phyloP scores from a whole-genome alignment of 495 filamentous ascomycete genomes.

The Hypoxylon cercidicola region DNA sequence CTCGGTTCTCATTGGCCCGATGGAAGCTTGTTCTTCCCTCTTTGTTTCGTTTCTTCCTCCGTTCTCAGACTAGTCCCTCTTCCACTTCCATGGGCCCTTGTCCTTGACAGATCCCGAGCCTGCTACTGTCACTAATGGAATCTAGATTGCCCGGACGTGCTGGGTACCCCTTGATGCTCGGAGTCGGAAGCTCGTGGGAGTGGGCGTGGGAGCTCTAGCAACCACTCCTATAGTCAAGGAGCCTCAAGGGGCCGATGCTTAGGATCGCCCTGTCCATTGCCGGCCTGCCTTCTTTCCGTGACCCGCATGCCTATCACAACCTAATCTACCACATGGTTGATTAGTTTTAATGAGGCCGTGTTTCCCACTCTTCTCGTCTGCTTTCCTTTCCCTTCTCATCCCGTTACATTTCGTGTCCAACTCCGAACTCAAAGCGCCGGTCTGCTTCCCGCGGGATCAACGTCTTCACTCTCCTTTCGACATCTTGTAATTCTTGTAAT shows the following conservation, averaged over 20 bases:
- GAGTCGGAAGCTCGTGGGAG: slow-evolving; percentile 39
- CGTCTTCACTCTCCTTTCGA: slow-evolving; percentile 56
- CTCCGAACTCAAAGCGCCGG: slow-evolving; percentile 62
- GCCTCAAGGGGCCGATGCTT: slow-evolving; percentile 40
- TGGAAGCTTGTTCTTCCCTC: slow-evolving; percentile 11
- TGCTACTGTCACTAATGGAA: slow-evolving; percentile 17
- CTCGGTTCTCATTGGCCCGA: slow-evolving; percentile 26
- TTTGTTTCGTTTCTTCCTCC: slow-evolving; percentile 40
- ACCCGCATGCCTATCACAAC: slow-evolving; percentile 43
- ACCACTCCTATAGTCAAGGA: slow-evolving; percentile 32
- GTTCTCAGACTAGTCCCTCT: slow-evolving; percentile 22
- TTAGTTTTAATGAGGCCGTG: slow-evolving; percentile 45
- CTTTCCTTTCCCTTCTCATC: slow-evolving; percentile 45
- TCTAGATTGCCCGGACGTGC: slow-evolving; percentile 40
- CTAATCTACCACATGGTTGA: slow-evolving; percentile 24
- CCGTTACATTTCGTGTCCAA: slow-evolving; percentile 51
- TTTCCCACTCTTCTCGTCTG: slow-evolving; percentile 49
- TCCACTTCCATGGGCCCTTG: slow-evolving; percentile 11
- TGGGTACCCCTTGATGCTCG: slow-evolving; percentile 34
- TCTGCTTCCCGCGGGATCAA: slow-evolving; percentile 62
- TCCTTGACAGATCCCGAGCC: slow-evolving; percentile 16
- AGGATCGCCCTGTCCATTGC: slow-evolving; percentile 39
- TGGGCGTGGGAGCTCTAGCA: slow-evolving; percentile 26
- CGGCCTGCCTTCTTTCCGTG: slow-evolving; percentile 46
- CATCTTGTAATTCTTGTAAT: slow-evolving; percentile 55